Conservation (phyloP, 768 basidiomycete species). For the Pleurotus pulmonarius region DNA sequence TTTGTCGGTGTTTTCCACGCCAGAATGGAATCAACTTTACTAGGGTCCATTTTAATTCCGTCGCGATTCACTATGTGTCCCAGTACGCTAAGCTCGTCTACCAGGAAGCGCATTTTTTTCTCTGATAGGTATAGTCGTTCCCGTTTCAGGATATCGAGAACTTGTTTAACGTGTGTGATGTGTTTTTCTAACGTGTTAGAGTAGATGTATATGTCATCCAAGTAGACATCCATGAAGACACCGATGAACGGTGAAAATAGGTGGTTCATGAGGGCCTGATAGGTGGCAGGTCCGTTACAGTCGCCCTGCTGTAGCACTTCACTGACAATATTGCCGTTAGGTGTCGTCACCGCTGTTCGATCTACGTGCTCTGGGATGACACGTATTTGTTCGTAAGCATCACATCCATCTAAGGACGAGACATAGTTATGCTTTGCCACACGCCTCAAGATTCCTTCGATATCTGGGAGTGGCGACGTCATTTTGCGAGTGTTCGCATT, state of each 20-base stretch:
- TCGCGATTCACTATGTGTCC: conserved; percentile 18
- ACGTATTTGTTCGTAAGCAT: conserved; percentile 36
- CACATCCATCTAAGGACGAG: conserved; percentile 31
- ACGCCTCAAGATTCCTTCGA: conserved; percentile 30
- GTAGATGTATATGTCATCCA: conserved; percentile 34
- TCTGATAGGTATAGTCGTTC: conserved; percentile 23
- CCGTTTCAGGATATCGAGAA: conserved; percentile 22
- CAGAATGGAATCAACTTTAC: conserved; percentile 25
- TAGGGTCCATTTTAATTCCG: conserved; percentile 26
- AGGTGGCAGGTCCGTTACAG: conserved; percentile 29
- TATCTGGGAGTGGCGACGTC: conserved; percentile 35
- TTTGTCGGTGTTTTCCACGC: conserved; percentile 23
- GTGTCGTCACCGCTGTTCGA: conserved; percentile 19
- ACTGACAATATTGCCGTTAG: conserved; percentile 26
- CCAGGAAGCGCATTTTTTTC: conserved; percentile 20
- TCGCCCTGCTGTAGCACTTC: conserved; percentile 24
- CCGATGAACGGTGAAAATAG: conserved; percentile 27
- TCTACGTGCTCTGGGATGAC: conserved; percentile 20
- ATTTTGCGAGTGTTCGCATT: conserved; percentile 36
- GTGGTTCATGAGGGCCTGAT: conserved; percentile 30
- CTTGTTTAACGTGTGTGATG: conserved; percentile 18
- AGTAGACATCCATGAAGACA: conserved; percentile 22
- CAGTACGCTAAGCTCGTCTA: conserved; percentile 12
- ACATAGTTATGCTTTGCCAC: conserved; percentile 23
- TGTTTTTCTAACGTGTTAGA: conserved; percentile 29